phyloP scores from a whole-genome alignment of 805 yeast species.

The Maudiozyma saulgeensis region DNA sequence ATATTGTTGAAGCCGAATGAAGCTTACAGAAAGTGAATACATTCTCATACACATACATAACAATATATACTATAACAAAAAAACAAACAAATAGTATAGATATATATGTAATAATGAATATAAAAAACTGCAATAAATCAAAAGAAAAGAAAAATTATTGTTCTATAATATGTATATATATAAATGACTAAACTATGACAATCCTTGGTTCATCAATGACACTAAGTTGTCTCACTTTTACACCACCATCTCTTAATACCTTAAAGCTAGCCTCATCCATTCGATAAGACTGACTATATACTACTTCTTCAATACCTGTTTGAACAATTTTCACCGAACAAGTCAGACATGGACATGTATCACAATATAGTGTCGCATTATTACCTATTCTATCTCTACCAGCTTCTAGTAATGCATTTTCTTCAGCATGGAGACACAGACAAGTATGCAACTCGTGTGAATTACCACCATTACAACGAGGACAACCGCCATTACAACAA shows the following conservation, averaged over 20 bases:
- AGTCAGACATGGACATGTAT: constrained; percentile 95
- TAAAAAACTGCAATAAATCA: neutral
- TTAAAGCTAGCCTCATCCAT: constrained; percentile 76
- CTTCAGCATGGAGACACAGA: constrained; percentile 93
- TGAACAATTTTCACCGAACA: constrained; percentile 94
- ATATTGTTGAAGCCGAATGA: no score
- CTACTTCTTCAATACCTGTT: constrained; percentile 82
- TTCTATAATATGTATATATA: neutral
- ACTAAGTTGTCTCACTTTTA: constrained; percentile 53
- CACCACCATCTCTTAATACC: constrained; percentile 68
- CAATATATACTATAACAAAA: no score
- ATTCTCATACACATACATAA: no score
- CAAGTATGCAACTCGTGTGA: constrained; percentile 74
- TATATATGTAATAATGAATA: neutral
- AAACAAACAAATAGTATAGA: neutral
- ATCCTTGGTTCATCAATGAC: constrained; percentile 22
- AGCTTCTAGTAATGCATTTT: constrained; percentile 87
- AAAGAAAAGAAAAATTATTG: no score
- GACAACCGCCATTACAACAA: constrained; percentile 94
- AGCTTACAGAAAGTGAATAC: no score
- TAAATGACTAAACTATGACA: constrained; percentile 10
- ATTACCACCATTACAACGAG: constrained; percentile 68
- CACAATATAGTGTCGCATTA: constrained; percentile 69
- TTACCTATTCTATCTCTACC: constrained; percentile 76
- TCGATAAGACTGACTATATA: constrained; percentile 82